phyloP scores from a whole-genome alignment of 352 stramenopile genomes.

The Thalassiosira mediterranea region DNA sequence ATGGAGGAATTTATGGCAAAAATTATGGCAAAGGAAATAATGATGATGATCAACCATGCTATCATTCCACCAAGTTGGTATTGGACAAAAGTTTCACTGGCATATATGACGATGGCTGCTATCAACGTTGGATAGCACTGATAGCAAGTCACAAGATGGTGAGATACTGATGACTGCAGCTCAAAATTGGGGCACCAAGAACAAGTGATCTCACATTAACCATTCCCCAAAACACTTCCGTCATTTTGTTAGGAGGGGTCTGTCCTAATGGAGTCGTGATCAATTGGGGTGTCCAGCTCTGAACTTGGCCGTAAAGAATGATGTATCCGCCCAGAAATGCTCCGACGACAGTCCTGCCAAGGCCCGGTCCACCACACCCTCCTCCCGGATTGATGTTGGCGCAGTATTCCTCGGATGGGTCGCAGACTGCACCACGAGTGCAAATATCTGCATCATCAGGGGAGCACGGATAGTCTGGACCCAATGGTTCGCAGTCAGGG shows the following conservation, averaged over 20 bases:
- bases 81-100: constrained; percentile 58
- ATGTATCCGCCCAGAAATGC: constrained; percentile 85
- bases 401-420: constrained; percentile 56
- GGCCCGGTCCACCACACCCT: constrained; percentile 77
- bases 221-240: constrained; percentile 82
- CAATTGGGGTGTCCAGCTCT: constrained; percentile 83
- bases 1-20: constrained; percentile 86
- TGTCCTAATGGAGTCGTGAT: constrained; percentile 81
- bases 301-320: constrained; percentile 85
- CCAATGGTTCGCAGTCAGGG: constrained; percentile 73
- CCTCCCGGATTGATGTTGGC: constrained; percentile 74
- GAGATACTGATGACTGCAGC: no score
- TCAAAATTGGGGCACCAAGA: no score
- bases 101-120: constrained; percentile 62
- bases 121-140: constrained; percentile 76
- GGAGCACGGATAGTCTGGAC: constrained; percentile 54
- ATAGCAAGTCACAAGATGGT: no score
- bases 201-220: no score
- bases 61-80: constrained; percentile 66
- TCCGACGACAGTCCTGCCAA: constrained; percentile 73
- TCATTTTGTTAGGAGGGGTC: constrained; percentile 84
- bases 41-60: constrained; percentile 67
- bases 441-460: constrained; percentile 50
- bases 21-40: constrained; percentile 83
- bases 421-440: constrained; percentile 59